Conservation (phyloP, 2,329 filamentous ascomycete genomes). For the Xylaria sp. region DNA sequence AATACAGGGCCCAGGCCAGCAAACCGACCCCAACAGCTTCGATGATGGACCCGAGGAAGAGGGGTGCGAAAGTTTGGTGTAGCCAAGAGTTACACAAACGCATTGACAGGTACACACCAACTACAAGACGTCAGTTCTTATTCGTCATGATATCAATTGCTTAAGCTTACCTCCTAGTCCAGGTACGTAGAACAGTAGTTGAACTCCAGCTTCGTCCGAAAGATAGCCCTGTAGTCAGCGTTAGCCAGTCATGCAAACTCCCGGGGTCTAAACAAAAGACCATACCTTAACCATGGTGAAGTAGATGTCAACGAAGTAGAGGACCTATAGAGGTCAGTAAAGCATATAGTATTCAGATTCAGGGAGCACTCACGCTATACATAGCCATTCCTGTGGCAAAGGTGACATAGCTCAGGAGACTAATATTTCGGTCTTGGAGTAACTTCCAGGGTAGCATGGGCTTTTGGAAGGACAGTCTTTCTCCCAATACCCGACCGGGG, state of each 20-base stretch:
- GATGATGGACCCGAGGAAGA: slow-evolving; percentile 58
- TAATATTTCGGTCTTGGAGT: slow-evolving; percentile 59
- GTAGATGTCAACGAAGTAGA: slow-evolving; percentile 72
- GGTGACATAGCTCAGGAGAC: slow-evolving; percentile 64
- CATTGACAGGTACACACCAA: slow-evolving; percentile 60
- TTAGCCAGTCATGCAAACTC: neutral
- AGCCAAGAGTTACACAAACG: slow-evolving; percentile 64
- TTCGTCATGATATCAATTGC: neutral
- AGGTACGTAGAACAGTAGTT: slow-evolving; percentile 66
- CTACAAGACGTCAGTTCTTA: slow-evolving; percentile 31
- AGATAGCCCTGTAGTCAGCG: slow-evolving; percentile 45
- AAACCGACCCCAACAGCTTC: slow-evolving; percentile 62
- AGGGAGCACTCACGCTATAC: slow-evolving; percentile 44
- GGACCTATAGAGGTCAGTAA: slow-evolving; percentile 42
- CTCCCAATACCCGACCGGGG: slow-evolving; percentile 49
- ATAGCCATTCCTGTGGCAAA: slow-evolving; percentile 61
- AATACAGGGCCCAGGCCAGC: slow-evolving; percentile 59
- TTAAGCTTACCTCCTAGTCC: slow-evolving; percentile 56
- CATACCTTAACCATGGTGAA: slow-evolving; percentile 59
- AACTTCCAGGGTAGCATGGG: slow-evolving; percentile 68
- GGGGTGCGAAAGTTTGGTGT: slow-evolving; percentile 61
- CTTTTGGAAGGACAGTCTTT: slow-evolving; percentile 55
- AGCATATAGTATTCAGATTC: slow-evolving; percentile 41
- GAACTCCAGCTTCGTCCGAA: slow-evolving; percentile 53
- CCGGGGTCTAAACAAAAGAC: neutral